A percentile compares a stretch with the other conserved stretches of the same genome.
phyloP scores from a whole-genome alignment of 83 land plant genomes.

The Isoetes engelmannii region DNA sequence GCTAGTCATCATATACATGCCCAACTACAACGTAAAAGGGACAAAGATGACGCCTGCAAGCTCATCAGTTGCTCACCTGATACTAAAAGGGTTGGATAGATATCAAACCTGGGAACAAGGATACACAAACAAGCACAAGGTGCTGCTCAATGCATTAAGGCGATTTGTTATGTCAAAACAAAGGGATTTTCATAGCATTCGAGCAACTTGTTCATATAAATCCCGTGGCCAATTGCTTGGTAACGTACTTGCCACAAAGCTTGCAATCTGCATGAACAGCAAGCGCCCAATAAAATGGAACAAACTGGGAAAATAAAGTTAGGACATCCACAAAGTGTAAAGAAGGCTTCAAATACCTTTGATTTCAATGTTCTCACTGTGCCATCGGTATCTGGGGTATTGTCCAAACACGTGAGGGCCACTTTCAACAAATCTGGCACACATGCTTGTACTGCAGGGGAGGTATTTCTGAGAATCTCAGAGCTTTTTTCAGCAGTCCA shows the following conservation, averaged over 20 bases:
- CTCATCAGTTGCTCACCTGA: no score
- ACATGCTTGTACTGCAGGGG: slow-evolving; percentile 77
- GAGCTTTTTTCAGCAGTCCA: slow-evolving; percentile 46
- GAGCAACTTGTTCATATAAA: slow-evolving; percentile 78
- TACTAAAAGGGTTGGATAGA: no score
- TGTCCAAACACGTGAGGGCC: slow-evolving; percentile 60
- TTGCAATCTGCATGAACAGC: slow-evolving; percentile 59
- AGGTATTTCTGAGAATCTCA: slow-evolving; percentile 51
- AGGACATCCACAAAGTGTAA: neutral
- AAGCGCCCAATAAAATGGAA: slow-evolving; percentile 1
- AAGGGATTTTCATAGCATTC: slow-evolving; percentile 41
- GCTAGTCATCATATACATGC: no score
- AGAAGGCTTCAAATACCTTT: slow-evolving; percentile 43
- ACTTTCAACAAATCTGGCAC: slow-evolving; percentile 78
- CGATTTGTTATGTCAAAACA: no score
- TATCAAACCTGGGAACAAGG: no score
- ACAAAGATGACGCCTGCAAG: no score
- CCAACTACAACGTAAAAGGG: no score
- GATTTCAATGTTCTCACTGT: slow-evolving; percentile 62
- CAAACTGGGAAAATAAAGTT: neutral
- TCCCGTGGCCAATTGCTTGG: slow-evolving; percentile 77
- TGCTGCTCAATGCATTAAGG: no score
- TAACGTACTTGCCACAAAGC: slow-evolving; percentile 64
- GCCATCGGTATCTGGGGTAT: slow-evolving; percentile 62
- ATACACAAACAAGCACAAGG: no score